Evolutionary conservation across 805 yeast species (phyloP).

Genomic region (Kuraishia ogatae): DNA sequence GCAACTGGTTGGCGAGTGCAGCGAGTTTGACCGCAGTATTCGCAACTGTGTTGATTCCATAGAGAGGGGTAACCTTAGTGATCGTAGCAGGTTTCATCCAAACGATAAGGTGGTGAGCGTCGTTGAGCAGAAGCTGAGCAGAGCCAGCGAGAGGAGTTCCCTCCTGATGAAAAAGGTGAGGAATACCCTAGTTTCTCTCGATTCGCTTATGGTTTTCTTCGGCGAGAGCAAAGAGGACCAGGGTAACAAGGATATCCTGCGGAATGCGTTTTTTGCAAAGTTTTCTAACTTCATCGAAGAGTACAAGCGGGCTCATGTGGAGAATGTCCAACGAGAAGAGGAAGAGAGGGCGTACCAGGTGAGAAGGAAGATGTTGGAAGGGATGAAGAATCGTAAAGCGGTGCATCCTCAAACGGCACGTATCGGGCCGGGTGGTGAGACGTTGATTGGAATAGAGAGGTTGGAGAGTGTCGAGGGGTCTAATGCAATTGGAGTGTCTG

Average conservation of each 20-base stretch:
- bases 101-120: conserved; percentile 50
- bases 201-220: conserved; percentile 54
- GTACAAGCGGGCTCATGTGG: conserved; percentile 56
- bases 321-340: conserved; percentile 61
- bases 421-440: too few relatives aligned
- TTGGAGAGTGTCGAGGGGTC: background rate
- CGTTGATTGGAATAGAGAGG: conserved; percentile 8
- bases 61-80: conserved; percentile 58
- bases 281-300: conserved; percentile 52
- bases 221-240: conserved; percentile 51
- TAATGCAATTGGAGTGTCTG: conserved; percentile 1
- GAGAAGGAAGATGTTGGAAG: conserved; percentile 47
- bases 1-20: conserved; percentile 50
- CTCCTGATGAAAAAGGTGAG: conserved; percentile 41
- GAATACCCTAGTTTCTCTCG: conserved; percentile 42
- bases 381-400: conserved; percentile 10
- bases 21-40: conserved; percentile 41
- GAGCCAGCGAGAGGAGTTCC: conserved; percentile 36
- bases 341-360: conserved; percentile 57
- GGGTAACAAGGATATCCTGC: conserved; percentile 37
- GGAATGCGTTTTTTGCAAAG: conserved; percentile 53
- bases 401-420: conserved; percentile 8
- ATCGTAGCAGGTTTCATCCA: conserved; percentile 55
- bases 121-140: conserved; percentile 34
- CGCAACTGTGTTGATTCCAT: conserved; percentile 44